A percentile compares a stretch with the other conserved stretches of the same genome.
Evolutionary conservation across 179 eudicot species (phyloP).

Genomic region (Camellia oleifera): DNA sequence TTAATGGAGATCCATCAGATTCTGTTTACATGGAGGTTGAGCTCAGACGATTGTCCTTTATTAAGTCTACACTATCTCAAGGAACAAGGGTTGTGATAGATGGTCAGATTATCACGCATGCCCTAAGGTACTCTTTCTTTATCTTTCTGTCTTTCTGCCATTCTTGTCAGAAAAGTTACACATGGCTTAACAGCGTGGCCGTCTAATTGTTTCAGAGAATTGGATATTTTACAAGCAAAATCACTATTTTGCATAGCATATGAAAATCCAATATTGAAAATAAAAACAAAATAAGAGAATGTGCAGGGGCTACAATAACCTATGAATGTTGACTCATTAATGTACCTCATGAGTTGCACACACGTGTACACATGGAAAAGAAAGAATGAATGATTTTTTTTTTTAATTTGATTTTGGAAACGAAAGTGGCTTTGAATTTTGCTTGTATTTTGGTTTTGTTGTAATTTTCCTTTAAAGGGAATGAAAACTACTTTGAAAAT

Average conservation of each 20-base stretch:
- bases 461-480: neutral
- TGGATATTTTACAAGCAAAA: neutral
- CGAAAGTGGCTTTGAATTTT: neutral
- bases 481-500: neutral
- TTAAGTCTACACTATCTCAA: conserved; percentile 50
- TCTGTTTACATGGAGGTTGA: conserved; percentile 85
- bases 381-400: neutral
- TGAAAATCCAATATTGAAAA: neutral
- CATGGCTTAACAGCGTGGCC: neutral
- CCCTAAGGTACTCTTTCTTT: conserved; percentile 42
- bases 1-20: conserved; percentile 83
- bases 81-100: conserved; percentile 42
- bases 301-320: neutral
- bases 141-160: neutral
- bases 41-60: conserved; percentile 67
- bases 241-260: neutral
- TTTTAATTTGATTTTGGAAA: neutral
- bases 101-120: conserved; percentile 42
- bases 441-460: neutral
- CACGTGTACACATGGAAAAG: neutral
- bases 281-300: neutral
- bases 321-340: neutral
- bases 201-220: neutral
- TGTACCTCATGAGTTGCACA: neutral
- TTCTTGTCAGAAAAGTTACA: neutral